Evolutionary conservation across 768 basidiomycete species (phyloP), one percentile per base, ranked within the genome.

Genomic region (Serpula lacrymans): DNA sequence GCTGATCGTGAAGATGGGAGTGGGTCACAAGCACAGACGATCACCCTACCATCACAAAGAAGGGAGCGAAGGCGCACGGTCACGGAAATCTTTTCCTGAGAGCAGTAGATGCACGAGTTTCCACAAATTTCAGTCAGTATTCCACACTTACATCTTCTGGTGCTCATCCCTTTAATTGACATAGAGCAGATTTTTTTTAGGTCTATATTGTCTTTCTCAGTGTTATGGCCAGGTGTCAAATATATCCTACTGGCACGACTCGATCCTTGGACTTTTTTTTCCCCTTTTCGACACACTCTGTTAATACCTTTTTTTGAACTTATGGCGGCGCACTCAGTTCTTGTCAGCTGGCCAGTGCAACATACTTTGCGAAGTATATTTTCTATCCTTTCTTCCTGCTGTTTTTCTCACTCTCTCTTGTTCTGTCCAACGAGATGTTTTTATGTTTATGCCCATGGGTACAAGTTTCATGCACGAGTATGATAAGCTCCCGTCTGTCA

Each of bases 31-130:
- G 48, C 62, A 10, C 63, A 54, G 46, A 72, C 69, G 6, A 55
- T 67, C 37, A 29, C 54, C 43, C 38, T 62, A 39, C 48, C 59
- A 47, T 43, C 59, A 37, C 46, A 60, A 50, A 43, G 64, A 31
- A 60, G 59, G 45, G 72, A 74, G 42, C 62, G 74, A n/a, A 61
- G 73, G 35, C 62, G 72, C 25, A 76, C 74, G 25, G 65, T 75
- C 31, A 74, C 71, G n/a, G 74, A 75, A 47, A 69, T 75, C 42
- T 74, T 73, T 46, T 37, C 54, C 34, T 61, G 42, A 61, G 36
- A 14, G 34, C 34, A 34, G 38, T 46, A 41, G 18, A 24, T 27
- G 33, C 26, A 21, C 25, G 14, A 41, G 31, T 30, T 35, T 34
- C 37, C 34, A 34, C 43, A 28, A 26, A 25, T 38, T 45, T 34